phyloP scores from a whole-genome alignment of 371 early-diverging fungal species.

The Mortierella sp. region DNA sequence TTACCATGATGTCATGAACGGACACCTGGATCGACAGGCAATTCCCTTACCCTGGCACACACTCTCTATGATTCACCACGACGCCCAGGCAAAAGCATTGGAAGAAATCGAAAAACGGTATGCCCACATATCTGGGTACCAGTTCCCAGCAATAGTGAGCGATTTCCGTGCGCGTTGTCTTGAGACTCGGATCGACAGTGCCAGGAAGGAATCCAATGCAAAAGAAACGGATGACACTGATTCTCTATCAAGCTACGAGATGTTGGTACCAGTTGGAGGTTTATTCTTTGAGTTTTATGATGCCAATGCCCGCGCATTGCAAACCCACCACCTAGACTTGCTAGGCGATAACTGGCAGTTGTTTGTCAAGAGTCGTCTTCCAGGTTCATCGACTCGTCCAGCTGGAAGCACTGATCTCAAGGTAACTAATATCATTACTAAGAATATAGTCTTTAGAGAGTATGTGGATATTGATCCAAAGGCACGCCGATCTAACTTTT shows the following conservation, averaged over 20 bases:
- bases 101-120: conserved; percentile 32
- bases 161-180: conserved; percentile 33
- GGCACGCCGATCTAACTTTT: not conserved
- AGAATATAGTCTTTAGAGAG: no score
- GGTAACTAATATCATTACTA: no score
- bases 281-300: conserved; percentile 36
- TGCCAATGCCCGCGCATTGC: conserved; percentile 36
- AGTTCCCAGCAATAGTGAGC: conserved; percentile 1
- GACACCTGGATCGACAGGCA: conserved; percentile 28
- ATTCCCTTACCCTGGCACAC: conserved; percentile 43
- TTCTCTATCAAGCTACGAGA: conserved; percentile 3
- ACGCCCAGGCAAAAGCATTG: conserved; percentile 24
- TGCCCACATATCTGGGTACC: not conserved
- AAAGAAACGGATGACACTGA: not conserved
- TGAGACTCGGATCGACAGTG: conserved; percentile 1
- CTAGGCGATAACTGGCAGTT: conserved; percentile 42
- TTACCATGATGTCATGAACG: conserved; percentile 36
- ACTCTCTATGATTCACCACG: conserved; percentile 33
- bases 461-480: not conserved
- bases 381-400: not conserved
- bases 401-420: not conserved
- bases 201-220: not conserved
- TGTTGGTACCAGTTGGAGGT: conserved; percentile 28
- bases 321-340: conserved; percentile 25
- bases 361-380: conserved; percentile 15